Percentiles rank a stretch among this genome's conserved stretches.
These are phyloP conservation scores for Aschersonia sp. DNA, from an alignment of 2,329 filamentous ascomycete genomes.

Conservation along the genomic window DNA sequence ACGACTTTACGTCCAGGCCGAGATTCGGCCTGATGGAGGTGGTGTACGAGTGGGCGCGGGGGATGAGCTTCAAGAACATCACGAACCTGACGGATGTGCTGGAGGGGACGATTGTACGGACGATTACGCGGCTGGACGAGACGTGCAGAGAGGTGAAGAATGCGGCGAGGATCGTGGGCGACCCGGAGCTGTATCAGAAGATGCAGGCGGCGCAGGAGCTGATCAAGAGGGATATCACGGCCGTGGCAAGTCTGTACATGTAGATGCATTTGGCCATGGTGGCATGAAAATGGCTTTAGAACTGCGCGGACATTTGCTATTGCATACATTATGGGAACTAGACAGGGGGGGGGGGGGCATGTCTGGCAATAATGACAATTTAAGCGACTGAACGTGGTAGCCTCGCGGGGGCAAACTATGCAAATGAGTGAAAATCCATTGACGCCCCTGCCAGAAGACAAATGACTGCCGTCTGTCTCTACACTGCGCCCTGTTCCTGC, in stretches of 20 bases:
- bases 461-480: too few species aligned
- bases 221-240: slow-evolving; percentile 92
- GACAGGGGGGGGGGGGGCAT: too few species aligned
- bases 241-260: slow-evolving; percentile 80
- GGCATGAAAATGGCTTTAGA: background rate
- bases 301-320: background rate
- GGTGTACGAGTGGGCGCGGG: slow-evolving; percentile 94
- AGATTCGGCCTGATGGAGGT: slow-evolving; percentile 93
- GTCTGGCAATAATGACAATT: too few species aligned
- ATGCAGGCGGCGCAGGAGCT: slow-evolving; percentile 96
- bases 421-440: too few species aligned
- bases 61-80: slow-evolving; percentile 97
- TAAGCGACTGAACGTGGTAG: too few species aligned
- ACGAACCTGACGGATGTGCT: slow-evolving; percentile 91
- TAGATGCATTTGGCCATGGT: slow-evolving; percentile 20
- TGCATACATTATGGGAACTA: too few species aligned
- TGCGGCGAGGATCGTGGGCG: slow-evolving; percentile 85
- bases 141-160: slow-evolving; percentile 97
- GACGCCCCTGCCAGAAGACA: too few species aligned
- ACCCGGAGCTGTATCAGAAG: slow-evolving; percentile 84
- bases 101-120: slow-evolving; percentile 91
- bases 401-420: too few species aligned
- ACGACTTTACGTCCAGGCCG: slow-evolving; percentile 77
- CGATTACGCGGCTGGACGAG: slow-evolving; percentile 88
- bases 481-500: too few species aligned